Conservation (phyloP, 2,329 filamentous ascomycete species). For the Gaeumannomyces sp. region DNA sequence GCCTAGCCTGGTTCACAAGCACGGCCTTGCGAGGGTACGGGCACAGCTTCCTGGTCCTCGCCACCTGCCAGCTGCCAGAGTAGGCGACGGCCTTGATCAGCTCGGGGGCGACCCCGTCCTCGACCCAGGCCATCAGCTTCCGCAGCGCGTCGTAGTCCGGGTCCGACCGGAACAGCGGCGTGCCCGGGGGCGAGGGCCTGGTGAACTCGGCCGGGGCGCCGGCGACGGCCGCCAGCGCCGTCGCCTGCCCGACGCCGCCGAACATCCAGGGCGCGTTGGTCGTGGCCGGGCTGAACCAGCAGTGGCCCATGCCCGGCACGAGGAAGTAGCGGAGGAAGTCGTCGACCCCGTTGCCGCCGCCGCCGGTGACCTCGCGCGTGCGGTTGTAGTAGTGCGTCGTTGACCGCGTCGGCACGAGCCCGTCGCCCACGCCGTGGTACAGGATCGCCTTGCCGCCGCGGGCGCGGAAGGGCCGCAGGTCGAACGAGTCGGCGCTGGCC, state of each 20-base stretch:
- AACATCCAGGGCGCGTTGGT: constrained; percentile 30
- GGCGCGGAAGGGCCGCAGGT: constrained; percentile 22
- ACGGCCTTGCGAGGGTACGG: constrained; percentile 24
- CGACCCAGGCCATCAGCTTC: constrained; percentile 32
- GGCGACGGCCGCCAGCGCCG: constrained; percentile 12
- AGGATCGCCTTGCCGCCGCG: constrained; percentile 34
- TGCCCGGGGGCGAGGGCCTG: constrained; percentile 19
- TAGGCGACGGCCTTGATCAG: constrained; percentile 13
- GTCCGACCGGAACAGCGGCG: constrained; percentile 27
- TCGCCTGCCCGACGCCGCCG: constrained; percentile 22
- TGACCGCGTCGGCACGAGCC: constrained; percentile 26
- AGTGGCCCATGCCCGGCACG: constrained; percentile 47
- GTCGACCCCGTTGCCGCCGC: constrained; percentile 13
- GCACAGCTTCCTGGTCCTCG: constrained; percentile 26
- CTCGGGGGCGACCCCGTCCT: constrained; percentile 21
- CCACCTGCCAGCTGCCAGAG: not conserved
- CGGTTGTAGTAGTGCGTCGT: constrained; percentile 27
- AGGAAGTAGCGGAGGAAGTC: constrained; percentile 43
- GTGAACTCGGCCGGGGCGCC: constrained; percentile 15
- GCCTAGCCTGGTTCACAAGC: constrained; percentile 3
- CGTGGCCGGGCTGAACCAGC: constrained; percentile 24
- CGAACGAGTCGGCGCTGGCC: constrained; percentile 24
- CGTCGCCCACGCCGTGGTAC: constrained; percentile 37
- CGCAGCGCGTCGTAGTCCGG: constrained; percentile 29
- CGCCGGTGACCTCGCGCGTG: constrained; percentile 30